Evolutionary conservation across 257 asterid genomes (phyloP), one percentile per base, ranked within the genome.

Genomic region (Knoxia roxburghii): DNA sequence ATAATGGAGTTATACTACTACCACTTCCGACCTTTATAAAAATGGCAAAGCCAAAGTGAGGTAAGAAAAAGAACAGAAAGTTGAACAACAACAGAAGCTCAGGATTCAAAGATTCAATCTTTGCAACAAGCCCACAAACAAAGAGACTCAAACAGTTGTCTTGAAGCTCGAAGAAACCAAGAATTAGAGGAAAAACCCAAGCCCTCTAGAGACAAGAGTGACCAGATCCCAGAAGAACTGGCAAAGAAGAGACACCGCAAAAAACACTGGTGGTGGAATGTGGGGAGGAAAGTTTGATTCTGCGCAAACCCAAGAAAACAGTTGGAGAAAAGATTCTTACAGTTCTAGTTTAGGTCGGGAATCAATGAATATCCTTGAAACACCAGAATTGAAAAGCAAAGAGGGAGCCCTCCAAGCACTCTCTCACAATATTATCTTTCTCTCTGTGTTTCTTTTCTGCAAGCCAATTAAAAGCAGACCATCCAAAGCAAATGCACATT

Each of bases 401-500:
- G 80, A n/a, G n/a, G n/a, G n/a, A n/a, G n/a, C n/a, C 41, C 77
- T 57, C 17, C 27, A 61, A 50, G 58, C 76, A 69, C 67, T 66
- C 58, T 45, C 20, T 67, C 41, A 3, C 6, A 3, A 9, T 37
- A 43, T 12, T 45, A 45, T 45, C 50, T 45, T 45, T 14, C 55
- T 72, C 58, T 67, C 68, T 57, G 4, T 37, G 9, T 37, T 61
- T 27, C 76, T 67, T 71, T 63, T 70, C 76, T 74, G 82, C 68
- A 71, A 69, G 43, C 69, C 53, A 80, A 79, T 75, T 82, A 66
- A 78, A 81, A 64, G 77, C 85, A 79, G 74, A 78, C 79, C 87
- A 81, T 79, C 84, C 74, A 55, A 82, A 78, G 76, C 88, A 83
- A 86, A 76, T 81, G 87, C 82, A 72, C 86, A 90, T 83, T 90